Percentiles rank a stretch among this genome's conserved stretches.
phyloP scores from a whole-genome alignment of 2,329 filamentous ascomycete species.

The Claviceps sp. region DNA sequence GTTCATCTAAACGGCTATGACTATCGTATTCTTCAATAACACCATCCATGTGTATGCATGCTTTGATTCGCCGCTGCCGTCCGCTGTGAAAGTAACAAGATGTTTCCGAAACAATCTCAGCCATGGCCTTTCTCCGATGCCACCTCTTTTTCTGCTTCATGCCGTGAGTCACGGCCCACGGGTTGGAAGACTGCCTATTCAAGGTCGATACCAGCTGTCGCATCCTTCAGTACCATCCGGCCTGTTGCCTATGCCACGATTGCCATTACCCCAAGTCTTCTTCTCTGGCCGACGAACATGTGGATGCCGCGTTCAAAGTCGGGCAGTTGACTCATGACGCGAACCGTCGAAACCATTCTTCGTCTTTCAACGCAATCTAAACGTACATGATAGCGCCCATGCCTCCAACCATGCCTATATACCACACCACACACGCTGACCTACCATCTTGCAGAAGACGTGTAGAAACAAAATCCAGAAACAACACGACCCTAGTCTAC shows the following conservation, averaged over 20 bases:
- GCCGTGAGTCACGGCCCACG: too few relatives aligned
- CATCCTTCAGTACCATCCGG: neutral
- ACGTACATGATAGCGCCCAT: neutral
- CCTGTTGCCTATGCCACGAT: neutral
- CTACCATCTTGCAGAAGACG: neutral
- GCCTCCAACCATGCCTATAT: neutral
- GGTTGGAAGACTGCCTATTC: too few relatives aligned
- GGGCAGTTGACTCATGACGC: too few relatives aligned
- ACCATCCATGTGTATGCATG: constrained; percentile 15
- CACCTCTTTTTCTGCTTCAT: too few relatives aligned
- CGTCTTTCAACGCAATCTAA: too few relatives aligned
- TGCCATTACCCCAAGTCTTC: neutral
- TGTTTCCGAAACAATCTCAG: too few relatives aligned
- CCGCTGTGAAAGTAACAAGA: too few relatives aligned
- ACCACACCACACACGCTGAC: neutral
- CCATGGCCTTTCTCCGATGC: too few relatives aligned
- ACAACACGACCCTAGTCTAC: too few relatives aligned
- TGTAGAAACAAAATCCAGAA: neutral
- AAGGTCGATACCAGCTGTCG: too few relatives aligned
- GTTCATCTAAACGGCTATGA: neutral
- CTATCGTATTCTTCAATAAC: constrained; percentile 9
- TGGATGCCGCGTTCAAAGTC: too few relatives aligned
- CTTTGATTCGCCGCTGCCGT: neutral
- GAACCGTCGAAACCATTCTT: too few relatives aligned
- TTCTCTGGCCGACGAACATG: neutral